Base-by-base conservation (phyloP, 139 green algal species). In the Astrephomene gubernaculifera region DNA sequence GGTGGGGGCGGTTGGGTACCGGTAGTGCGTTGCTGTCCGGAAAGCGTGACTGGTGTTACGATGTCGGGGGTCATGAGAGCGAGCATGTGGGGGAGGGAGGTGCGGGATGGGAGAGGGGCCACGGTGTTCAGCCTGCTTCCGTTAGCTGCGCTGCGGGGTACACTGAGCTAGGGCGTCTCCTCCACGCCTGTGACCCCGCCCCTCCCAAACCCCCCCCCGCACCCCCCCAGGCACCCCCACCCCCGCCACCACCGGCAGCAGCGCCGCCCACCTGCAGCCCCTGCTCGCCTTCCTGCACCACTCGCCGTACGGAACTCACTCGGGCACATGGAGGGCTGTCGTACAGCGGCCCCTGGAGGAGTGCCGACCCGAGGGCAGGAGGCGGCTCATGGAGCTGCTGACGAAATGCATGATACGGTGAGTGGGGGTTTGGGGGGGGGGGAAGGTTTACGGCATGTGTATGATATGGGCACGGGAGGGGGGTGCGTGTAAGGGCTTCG, bases 241-340 rank as follows among this genome's bases (percentile, higher is more conserved):
- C 1, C 90, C 91, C 52, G 80, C 74, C 64, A 87, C 89, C 4
- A 75, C 90, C 27, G 81, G 53, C 43, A 83, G 84, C 83, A 72
- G 86, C 68, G 86, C 92, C 57, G 79, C 85, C 19, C 89, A 94
- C 79, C 85, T 98, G 72, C 95, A 98, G 72, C 97, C 97, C n/a
- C 91, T 99, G 83, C 94, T 99, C 38, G 85, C 88, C 14, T 99
- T 99, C 79, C 91, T 99, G 49, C 91, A 91, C 53, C 90, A 97
- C n/a, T 25, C 91, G 57, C 90, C 94, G 22, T 97, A 92, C 76
- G 95, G 93, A 49, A 35, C 41, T 12, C 65, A 91, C 35, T 22
- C 65, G 33, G 53, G 41, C 22, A 70, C 89, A 57, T 97, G 92
- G 92, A 86, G 96, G 43, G 71, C 76, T 4, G 90, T 85, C 3